Conservation (phyloP, 441 rosid genomes). For the Aquilaria agallochum region DNA sequence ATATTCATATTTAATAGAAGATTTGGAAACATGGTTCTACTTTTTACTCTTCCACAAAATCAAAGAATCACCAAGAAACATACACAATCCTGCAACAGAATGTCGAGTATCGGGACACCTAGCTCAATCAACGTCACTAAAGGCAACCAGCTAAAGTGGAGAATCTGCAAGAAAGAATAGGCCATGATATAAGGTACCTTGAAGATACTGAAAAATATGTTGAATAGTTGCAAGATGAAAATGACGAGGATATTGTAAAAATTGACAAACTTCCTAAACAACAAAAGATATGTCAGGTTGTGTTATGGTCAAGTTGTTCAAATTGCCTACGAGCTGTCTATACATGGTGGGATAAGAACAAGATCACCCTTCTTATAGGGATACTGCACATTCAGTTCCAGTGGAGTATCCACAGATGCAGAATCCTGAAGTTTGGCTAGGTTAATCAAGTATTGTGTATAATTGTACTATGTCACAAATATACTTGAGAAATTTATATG, state of each 20-base stretch:
- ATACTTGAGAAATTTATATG: too few relatives aligned
- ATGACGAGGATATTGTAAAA: neutral
- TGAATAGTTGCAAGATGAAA: neutral
- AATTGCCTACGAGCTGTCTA: too few relatives aligned
- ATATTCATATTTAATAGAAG: neutral
- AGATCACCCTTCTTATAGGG: too few relatives aligned
- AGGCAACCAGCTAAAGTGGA: neutral
- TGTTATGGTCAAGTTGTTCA: neutral
- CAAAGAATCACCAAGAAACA: neutral
- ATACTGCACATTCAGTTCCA: too few relatives aligned
- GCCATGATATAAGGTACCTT: neutral
- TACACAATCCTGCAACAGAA: neutral
- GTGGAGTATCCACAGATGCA: too few relatives aligned
- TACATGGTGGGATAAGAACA: too few relatives aligned
- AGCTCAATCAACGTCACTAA: neutral
- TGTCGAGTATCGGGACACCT: neutral
- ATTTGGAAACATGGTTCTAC: neutral
- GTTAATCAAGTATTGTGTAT: too few relatives aligned
- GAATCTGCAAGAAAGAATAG: neutral
- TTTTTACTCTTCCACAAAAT: neutral
- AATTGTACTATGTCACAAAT: too few relatives aligned
- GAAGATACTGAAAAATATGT: neutral
- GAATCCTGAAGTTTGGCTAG: too few relatives aligned
- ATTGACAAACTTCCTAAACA: neutral
- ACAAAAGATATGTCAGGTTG: constrained; percentile 1